Percentiles rank a stretch among this genome's conserved stretches.
phyloP scores from a whole-genome alignment of 768 basidiomycete genomes.

The Vishniacozyma victoriae region DNA sequence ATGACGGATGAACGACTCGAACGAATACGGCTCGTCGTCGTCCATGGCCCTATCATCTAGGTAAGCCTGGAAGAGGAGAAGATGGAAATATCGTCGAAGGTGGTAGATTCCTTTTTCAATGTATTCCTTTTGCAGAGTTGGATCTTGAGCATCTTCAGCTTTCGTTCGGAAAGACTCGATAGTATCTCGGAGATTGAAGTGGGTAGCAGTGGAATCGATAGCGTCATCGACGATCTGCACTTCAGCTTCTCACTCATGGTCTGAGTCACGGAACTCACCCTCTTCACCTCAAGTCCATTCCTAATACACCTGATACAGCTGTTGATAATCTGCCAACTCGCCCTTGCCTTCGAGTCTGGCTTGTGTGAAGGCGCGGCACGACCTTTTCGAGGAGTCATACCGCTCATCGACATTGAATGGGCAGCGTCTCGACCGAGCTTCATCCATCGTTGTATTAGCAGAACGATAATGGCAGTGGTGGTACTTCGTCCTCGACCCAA shows the following conservation, averaged over 20 bases:
- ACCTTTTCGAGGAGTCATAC: too few relatives aligned
- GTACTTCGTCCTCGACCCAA: conserved; percentile 85
- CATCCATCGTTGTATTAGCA: conserved; percentile 81
- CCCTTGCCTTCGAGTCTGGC: too few relatives aligned
- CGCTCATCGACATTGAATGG: neutral
- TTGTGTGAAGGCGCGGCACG: too few relatives aligned
- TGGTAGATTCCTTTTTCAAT: conserved; percentile 75
- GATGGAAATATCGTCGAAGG: conserved; percentile 73
- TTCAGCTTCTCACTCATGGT: conserved; percentile 2
- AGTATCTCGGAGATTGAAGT: conserved; percentile 77
- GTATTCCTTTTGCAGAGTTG: conserved; percentile 60
- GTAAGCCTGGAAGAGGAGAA: conserved; percentile 86
- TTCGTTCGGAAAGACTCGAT: conserved; percentile 75
- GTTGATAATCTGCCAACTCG: conserved; percentile 60
- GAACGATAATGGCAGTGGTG: conserved; percentile 75
- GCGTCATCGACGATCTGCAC: conserved; percentile 49
- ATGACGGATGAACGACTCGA: conserved; percentile 75
- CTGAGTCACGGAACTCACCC: conserved; percentile 36
- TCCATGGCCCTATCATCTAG: conserved; percentile 74
- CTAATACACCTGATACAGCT: conserved; percentile 76
- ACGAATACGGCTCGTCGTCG: conserved; percentile 51
- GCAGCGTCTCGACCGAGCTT: conserved; percentile 9
- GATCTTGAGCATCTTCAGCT: conserved; percentile 72
- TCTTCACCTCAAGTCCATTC: conserved; percentile 79
- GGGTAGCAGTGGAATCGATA: conserved; percentile 75